phyloP scores from a whole-genome alignment of 1,284 basidiomycete species.

The Cutaneotrichosporon mucoides region DNA sequence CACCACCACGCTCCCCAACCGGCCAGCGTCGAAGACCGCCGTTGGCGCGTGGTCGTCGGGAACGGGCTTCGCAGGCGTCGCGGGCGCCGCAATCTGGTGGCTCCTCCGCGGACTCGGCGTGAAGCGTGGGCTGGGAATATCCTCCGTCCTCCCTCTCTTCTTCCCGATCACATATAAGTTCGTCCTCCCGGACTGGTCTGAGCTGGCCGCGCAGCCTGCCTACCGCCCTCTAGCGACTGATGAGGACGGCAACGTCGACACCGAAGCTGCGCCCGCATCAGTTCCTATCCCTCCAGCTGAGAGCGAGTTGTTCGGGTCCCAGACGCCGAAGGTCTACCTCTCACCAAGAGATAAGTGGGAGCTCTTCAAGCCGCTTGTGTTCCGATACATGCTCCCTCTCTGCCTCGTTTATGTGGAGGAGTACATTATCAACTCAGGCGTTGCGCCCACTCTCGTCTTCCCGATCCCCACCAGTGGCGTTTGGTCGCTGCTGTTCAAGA shows the following conservation, averaged over 20 bases:
- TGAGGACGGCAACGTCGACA: constrained; percentile 8
- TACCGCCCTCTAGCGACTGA: constrained; percentile 34
- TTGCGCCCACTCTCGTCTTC: constrained; percentile 87
- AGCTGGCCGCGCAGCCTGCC: constrained; percentile 9
- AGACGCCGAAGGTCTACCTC: constrained; percentile 41
- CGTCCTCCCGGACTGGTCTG: constrained; percentile 58
- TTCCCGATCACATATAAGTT: constrained; percentile 70
- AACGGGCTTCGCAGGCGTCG: constrained; percentile 89
- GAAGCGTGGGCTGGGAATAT: constrained; percentile 71
- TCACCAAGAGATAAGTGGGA: constrained; percentile 67
- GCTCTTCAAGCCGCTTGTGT: constrained; percentile 66
- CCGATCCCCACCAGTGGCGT: constrained; percentile 66
- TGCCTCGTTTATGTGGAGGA: constrained; percentile 66
- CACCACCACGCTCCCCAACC: constrained; percentile 62
- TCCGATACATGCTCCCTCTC: constrained; percentile 59
- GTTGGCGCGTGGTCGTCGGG: constrained; percentile 77
- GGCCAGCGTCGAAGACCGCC: constrained; percentile 43
- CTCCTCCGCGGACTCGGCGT: constrained; percentile 81
- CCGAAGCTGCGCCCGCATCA: neutral
- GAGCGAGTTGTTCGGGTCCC: no score
- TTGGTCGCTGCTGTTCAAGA: constrained; percentile 74
- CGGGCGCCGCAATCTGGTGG: constrained; percentile 95
- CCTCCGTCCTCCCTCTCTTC: constrained; percentile 65
- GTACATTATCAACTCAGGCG: constrained; percentile 88
- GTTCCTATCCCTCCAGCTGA: no score